Conservation (phyloP, 2,329 filamentous ascomycete genomes). For the Ambrosiella xylebori region DNA sequence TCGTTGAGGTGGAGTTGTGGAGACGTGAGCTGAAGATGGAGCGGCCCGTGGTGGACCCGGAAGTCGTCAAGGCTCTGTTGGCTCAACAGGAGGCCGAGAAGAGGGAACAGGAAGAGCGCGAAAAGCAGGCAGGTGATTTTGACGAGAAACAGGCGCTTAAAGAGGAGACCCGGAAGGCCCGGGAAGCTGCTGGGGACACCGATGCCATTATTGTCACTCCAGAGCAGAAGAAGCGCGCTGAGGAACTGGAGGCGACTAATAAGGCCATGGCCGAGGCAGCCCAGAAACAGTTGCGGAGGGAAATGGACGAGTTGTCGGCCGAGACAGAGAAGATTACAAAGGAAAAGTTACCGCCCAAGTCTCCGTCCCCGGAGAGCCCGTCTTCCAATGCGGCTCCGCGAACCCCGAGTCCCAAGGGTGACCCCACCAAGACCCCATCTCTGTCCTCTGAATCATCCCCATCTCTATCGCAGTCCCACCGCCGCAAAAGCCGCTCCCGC, state of each 20-base stretch:
- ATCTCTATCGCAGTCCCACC: background rate
- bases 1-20: constrained; percentile 38
- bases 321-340: background rate
- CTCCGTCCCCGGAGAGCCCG: no score
- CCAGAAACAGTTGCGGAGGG: background rate
- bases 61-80: constrained; percentile 7
- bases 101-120: background rate
- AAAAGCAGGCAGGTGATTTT: background rate
- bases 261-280: background rate
- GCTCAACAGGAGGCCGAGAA: constrained; percentile 4
- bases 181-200: background rate
- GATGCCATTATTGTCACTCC: no score
- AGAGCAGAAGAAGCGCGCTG: background rate
- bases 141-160: background rate
- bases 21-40: constrained; percentile 25
- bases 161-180: background rate
- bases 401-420: no score
- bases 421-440: no score
- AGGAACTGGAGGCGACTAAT: background rate
- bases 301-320: background rate
- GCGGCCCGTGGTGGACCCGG: constrained; percentile 9
- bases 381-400: no score
- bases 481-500: background rate
- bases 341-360: no score
- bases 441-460: no score